Evolutionary conservation across 352 stramenopile genomes (phyloP).

Genomic region (Globisporangium sylvaticum): DNA sequence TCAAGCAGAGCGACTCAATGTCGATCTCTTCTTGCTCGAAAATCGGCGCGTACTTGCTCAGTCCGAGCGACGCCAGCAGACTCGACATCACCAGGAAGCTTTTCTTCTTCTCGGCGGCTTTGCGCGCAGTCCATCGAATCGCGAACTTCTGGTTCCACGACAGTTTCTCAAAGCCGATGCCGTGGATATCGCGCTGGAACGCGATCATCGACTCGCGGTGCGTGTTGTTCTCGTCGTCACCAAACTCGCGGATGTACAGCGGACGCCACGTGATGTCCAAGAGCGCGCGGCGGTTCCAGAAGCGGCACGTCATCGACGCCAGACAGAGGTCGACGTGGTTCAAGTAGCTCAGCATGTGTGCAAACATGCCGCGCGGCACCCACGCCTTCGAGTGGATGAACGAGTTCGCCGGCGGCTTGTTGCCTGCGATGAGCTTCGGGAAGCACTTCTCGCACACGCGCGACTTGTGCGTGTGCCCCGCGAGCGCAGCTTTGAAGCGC

Average conservation of each 20-base stretch:
- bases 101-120: conserved; percentile 86
- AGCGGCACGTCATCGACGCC: conserved; percentile 81
- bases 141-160: conserved; percentile 85
- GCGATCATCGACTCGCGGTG: conserved; percentile 79
- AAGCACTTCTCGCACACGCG: conserved; percentile 83
- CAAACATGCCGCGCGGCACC: conserved; percentile 81
- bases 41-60: conserved; percentile 82
- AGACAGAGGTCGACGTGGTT: conserved; percentile 85
- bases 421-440: conserved; percentile 75
- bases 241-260: conserved; percentile 82
- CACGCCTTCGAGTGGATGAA: conserved; percentile 87
- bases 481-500: conserved; percentile 67
- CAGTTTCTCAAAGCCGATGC: conserved; percentile 81
- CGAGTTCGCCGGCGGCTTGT: conserved; percentile 70
- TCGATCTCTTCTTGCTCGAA: conserved; percentile 89
- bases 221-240: conserved; percentile 72
- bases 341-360: conserved; percentile 84
- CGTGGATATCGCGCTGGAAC: conserved; percentile 85
- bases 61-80: conserved; percentile 65
- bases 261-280: conserved; percentile 84
- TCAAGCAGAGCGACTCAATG: conserved; percentile 82
- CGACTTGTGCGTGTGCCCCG: conserved; percentile 81
- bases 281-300: conserved; percentile 83
- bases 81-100: conserved; percentile 86
- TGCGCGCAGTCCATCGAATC: conserved; percentile 76